phyloP scores from a whole-genome alignment of 805 yeast species.

The Saturnispora sekii region DNA sequence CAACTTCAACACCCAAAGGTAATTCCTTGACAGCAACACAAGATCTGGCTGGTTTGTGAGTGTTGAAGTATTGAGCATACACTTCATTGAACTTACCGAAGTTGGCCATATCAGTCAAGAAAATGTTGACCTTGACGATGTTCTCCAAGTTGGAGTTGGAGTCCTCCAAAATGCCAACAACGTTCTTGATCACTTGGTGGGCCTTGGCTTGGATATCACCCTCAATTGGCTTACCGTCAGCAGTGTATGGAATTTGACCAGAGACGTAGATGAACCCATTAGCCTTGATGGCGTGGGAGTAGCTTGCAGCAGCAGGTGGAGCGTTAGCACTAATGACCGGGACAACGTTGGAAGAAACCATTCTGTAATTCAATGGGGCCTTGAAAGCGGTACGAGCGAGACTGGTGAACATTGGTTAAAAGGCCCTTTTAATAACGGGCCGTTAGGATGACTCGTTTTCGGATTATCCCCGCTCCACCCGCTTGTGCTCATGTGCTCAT shows the following conservation, averaged over 20 bases:
- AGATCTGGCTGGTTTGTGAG: constrained; percentile 91
- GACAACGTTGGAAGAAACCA: constrained; percentile 28
- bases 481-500: background rate
- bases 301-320: constrained; percentile 95
- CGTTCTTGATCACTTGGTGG: constrained; percentile 63
- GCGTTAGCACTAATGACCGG: constrained; percentile 61
- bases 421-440: background rate
- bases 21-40: constrained; percentile 91
- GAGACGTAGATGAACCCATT: constrained; percentile 85
- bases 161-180: constrained; percentile 65
- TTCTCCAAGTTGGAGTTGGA: constrained; percentile 77
- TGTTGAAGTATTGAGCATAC: constrained; percentile 66
- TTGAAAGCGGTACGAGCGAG: background rate
- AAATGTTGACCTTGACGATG: constrained; percentile 81
- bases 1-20: constrained; percentile 81
- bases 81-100: constrained; percentile 81
- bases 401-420: constrained; percentile 10
- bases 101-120: constrained; percentile 82
- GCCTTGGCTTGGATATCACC: constrained; percentile 72
- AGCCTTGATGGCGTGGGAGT: constrained; percentile 91
- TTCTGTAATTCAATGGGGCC: constrained; percentile 16
- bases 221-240: constrained; percentile 69
- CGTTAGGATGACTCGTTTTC: background rate
- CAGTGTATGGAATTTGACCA: constrained; percentile 89
- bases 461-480: background rate